Base-by-base conservation (phyloP, 139 green algal genomes). In the Chlamydomonas schloesseri region DNA sequence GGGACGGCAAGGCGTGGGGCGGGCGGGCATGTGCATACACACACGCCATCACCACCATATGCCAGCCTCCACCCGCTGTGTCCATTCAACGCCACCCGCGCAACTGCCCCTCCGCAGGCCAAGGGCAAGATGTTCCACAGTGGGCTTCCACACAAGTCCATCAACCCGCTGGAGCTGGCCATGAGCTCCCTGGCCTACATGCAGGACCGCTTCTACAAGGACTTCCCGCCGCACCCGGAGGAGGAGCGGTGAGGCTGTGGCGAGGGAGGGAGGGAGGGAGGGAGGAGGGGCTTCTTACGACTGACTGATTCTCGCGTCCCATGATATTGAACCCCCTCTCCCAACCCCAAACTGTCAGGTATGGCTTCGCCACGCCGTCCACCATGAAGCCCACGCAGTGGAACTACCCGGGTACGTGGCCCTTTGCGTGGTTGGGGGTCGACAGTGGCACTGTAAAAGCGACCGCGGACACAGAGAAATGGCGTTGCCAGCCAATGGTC, bases 301-400 rank as follows among this genome's bases (percentile, higher is more conserved):
- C n/a, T n/a, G n/a, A n/a, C n/a, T n/a, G n/a, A n/a, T n/a, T n/a
- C n/a, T n/a, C n/a, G n/a, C n/a, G n/a, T n/a, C n/a, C n/a, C n/a
- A n/a, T n/a, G n/a, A n/a, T n/a, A n/a, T n/a, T n/a, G n/a, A n/a
- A 50, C 42, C 42, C 42, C 6, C 42, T 8, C 42, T 5, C 42
- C 42, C 42, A 8, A 5, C 42, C 42, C 42, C n/a, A n/a, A n/a
- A 8, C 42, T 8, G 55, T 14, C 74, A 91, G 88, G 74, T 94
- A 94, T 47, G 87, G 80, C 31, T 94, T 92, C 75, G 91, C 91
- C 53, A 91, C 91, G 14, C 74, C 83, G 29, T 95, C 87, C 70
- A 97, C 94, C 15, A 93, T 97, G 91, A 97, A 97, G 84, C 94
- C 94, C 46, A 97, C 94, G 11, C 94, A 96, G 82, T 91, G 75